Base-by-base conservation (phyloP, 1,284 basidiomycete genomes). In the Apiotrichum veenhuisii region DNA sequence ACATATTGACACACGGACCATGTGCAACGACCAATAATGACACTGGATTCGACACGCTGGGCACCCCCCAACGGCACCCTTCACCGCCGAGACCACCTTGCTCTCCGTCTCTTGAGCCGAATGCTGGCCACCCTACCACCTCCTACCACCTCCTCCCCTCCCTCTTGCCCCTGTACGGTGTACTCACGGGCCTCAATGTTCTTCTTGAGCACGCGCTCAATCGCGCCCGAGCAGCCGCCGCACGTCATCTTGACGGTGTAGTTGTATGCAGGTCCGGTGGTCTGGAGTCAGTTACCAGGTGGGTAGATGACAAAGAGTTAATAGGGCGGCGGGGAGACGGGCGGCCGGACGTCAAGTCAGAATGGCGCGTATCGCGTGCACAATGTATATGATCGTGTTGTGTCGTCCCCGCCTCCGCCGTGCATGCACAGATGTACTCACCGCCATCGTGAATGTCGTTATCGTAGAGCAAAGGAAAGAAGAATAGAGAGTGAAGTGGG, bases 191-290 rank as follows among this genome's bases (percentile, higher is more conserved):
- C 60, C 33, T 53, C 55, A 42, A 76, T 67, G 56, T 74, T 74
- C 68, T 77, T 77, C 55, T 66, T 73, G 42, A 77, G 58, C 9
- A 77, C 76, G 15, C 75, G 58, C 33, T 73, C 70, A 22, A 77
- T 68, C 5, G 76, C 76, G 25, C 76, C 75, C n/a, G 73, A 74
- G 57, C 76, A 77, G 17, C 73, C 73, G 20, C 62, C 61, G 55
- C 76, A 78, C 10, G 76, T 77, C 75, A 78, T 78, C 63, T 70
- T 74, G 61, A 77, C 73, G 33, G 68, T 62, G 62, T 75, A 76
- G 55, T 66, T 62, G 63, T 75, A 75, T 15, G 74, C 74, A 4
- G 75, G 74, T 38, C 60, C 60, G 36, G 49, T 52, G 42, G 54
- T 50, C 60, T 62, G 50, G 15, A 38, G 48, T 47, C 14, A 51